These are phyloP conservation scores for Hyphochytrium catenoides DNA, from an alignment of 352 stramenopile genomes.

Conservation along the genomic window DNA sequence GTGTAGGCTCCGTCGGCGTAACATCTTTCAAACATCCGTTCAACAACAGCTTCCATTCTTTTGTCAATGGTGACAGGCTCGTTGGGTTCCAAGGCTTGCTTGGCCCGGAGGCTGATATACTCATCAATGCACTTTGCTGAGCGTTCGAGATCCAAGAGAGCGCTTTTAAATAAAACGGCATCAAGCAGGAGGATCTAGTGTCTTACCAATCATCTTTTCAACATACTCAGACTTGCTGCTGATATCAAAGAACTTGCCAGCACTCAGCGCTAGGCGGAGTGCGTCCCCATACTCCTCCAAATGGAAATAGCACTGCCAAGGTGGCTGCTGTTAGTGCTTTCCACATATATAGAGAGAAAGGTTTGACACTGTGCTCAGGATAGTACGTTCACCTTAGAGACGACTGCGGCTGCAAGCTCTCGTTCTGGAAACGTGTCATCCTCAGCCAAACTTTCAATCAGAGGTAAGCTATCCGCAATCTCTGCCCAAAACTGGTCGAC, in stretches of 20 bases:
- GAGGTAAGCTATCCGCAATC: slow-evolving; percentile 63
- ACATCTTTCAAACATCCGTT: slow-evolving; percentile 93
- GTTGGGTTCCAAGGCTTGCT: too few relatives aligned
- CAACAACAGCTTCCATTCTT: slow-evolving; percentile 80
- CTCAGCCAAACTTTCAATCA: slow-evolving; percentile 81
- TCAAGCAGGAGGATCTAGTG: background rate
- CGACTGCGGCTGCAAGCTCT: slow-evolving; percentile 69
- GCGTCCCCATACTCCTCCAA: slow-evolving; percentile 91
- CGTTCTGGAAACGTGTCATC: slow-evolving; percentile 65
- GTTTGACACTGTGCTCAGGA: background rate
- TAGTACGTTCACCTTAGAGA: slow-evolving; percentile 32
- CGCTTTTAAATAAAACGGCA: slow-evolving; percentile 2
- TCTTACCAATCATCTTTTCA: slow-evolving; percentile 78
- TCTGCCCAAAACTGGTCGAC: slow-evolving; percentile 84
- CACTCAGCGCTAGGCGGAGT: slow-evolving; percentile 76
- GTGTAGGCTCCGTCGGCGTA: slow-evolving; percentile 76
- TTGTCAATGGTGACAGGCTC: slow-evolving; percentile 47
- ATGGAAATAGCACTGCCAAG: slow-evolving; percentile 83
- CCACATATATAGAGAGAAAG: slow-evolving; percentile 12
- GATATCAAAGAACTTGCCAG: slow-evolving; percentile 84
- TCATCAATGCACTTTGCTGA: slow-evolving; percentile 83
- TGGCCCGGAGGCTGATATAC: slow-evolving; percentile 66
- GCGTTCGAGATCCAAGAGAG: too few relatives aligned
- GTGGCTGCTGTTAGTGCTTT: slow-evolving; percentile 11
- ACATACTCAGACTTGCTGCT: slow-evolving; percentile 81